Evolutionary conservation across 257 asterid species (phyloP), one percentile per base, ranked within the genome.

Genomic region (Eucommia ulmoides): DNA sequence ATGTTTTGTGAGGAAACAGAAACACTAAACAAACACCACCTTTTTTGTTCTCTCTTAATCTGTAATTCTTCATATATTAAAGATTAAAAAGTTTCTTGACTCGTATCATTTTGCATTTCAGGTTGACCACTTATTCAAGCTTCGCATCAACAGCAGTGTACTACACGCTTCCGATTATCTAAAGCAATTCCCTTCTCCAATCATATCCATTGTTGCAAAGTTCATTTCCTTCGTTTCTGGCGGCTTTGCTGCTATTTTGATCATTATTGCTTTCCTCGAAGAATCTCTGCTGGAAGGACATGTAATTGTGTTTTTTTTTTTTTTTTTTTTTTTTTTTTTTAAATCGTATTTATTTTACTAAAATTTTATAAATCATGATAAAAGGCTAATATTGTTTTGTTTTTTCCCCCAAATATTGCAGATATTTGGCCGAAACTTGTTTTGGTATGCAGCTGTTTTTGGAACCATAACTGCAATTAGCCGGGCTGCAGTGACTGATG

Each of bases 281-380:
- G 99, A 86, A 67, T 91, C 99, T 47, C 80, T 91, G 65, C 87
- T 91, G 65, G 96, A 91, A 79, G 99, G 99, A 92, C 99, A 91
- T 62, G 99, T 91, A 83, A 63, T 55, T 23, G 53, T 45, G 54
- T 51, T 23, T 22, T 47, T 60, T 53, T 62, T 45, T 47, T 29
- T 29, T 5, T 29, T 29, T 29, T 5, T 7, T 12, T 5, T 29
- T 5, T 7, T 29, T 29, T 29, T 12, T 29, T 29, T 29, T 5
- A 5, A 29, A 5, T 12, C 7, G 7, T 29, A 29, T 5, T 29
- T 12, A 29, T 7, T 29, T 29, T 5, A 29, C 12, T 29, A 5
- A 7, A 29, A 6, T 29, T 29, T n/a, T n/a, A n/a, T n/a, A n/a
- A n/a, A n/a, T n/a, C n/a, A n/a, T n/a, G n/a, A n/a, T n/a, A n/a